Conservation (phyloP, 2,329 filamentous ascomycete genomes). For the Cladosporium sp. region DNA sequence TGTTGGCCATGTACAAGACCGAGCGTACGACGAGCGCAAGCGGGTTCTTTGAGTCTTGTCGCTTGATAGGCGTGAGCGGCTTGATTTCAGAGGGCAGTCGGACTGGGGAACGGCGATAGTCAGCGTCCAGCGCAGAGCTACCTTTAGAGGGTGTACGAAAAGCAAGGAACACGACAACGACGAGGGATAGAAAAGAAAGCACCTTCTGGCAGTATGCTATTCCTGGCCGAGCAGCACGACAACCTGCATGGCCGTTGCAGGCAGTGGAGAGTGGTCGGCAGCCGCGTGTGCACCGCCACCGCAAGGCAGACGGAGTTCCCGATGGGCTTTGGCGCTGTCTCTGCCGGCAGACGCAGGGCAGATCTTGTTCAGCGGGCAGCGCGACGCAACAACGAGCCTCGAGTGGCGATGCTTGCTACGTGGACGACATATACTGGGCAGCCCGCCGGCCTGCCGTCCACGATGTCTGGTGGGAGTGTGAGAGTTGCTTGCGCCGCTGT, state of each 20-base stretch:
- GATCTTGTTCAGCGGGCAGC: constrained; percentile 1
- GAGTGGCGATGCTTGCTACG: constrained; percentile 5
- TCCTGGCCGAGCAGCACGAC: constrained; percentile 4
- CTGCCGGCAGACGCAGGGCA: constrained; percentile 1
- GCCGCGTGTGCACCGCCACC: constrained; percentile 10
- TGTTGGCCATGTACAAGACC: not conserved
- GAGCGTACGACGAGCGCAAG: too few species aligned
- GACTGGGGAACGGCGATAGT: constrained; percentile 11
- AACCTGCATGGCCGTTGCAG: constrained; percentile 10
- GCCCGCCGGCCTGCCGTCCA: not conserved
- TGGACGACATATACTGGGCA: constrained; percentile 10
- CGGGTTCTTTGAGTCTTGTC: not conserved
- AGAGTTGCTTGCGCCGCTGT: too few species aligned
- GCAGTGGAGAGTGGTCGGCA: constrained; percentile 3
- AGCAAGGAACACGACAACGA: not conserved
- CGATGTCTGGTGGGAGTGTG: too few species aligned
- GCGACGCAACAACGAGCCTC: not conserved
- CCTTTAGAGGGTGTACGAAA: not conserved
- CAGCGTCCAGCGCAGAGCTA: constrained; percentile 20
- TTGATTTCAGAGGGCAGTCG: not conserved
- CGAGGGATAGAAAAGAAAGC: not conserved
- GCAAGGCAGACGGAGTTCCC: constrained; percentile 5
- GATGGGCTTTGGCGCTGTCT: constrained; percentile 1
- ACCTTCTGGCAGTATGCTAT: constrained; percentile 8
- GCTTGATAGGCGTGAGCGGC: constrained; percentile 12